Conservation (phyloP, 371 early-diverging fungal species). For the Globomyces sp. region DNA sequence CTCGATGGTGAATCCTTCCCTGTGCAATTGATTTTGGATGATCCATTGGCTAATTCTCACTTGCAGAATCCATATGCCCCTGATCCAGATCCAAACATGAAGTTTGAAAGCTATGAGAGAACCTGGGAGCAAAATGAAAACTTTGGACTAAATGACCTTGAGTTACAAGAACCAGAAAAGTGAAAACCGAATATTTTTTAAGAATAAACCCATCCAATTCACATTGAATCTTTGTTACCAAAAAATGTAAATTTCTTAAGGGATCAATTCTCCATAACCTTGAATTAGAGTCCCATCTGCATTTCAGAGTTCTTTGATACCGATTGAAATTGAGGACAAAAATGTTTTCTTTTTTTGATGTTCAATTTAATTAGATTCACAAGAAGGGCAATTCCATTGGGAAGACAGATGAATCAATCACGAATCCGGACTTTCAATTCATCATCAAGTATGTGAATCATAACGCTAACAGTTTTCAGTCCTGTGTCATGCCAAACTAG, state of each 20-base stretch:
- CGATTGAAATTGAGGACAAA: no score
- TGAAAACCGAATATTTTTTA: no score
- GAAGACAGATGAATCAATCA: no score
- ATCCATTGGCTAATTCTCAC: conserved; percentile 81
- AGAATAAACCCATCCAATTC: no score
- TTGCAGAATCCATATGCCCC: conserved; percentile 87
- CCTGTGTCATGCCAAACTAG: not conserved
- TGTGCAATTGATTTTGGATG: conserved; percentile 75
- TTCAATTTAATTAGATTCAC: not conserved
- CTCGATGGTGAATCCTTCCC: conserved; percentile 39
- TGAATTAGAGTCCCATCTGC: no score
- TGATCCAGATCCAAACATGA: conserved; percentile 91
- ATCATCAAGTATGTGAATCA: not conserved
- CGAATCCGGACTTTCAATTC: no score
- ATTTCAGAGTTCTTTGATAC: no score
- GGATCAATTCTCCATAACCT: not conserved
- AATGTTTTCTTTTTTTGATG: not conserved
- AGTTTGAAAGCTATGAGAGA: conserved; percentile 77
- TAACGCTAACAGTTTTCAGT: not conserved
- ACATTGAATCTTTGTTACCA: not conserved
- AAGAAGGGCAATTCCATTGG: no score
- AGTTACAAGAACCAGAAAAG: conserved; percentile 10
- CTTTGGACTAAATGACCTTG: conserved; percentile 86
- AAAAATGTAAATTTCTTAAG: not conserved
- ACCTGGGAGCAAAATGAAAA: conserved; percentile 81